Evolutionary conservation across 805 yeast species (phyloP).

Genomic region (Yamadazyma laniorum): DNA sequence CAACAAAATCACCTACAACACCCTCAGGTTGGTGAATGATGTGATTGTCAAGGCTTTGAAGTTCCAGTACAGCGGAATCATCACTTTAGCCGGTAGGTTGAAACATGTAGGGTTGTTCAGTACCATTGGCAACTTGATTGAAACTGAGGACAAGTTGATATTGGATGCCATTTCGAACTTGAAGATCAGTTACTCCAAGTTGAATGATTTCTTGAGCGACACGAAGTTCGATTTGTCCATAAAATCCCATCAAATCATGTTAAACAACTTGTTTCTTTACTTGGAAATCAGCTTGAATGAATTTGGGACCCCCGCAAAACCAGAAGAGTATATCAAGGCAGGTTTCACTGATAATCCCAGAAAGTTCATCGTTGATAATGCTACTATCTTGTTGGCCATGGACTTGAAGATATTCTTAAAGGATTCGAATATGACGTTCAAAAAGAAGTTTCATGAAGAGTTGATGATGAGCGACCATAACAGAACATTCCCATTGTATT

Average conservation of each 20-base stretch:
- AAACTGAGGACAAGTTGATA: conserved; percentile 35
- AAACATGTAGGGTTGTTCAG: conserved; percentile 47
- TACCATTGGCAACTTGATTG: conserved; percentile 40
- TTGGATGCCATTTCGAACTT: conserved; percentile 29
- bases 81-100: conserved; percentile 46
- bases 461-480: conserved; percentile 55
- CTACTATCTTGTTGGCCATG: conserved; percentile 49
- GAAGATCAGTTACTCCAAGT: conserved; percentile 32
- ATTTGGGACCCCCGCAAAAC: conserved; percentile 40
- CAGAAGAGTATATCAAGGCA: conserved; percentile 45
- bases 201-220: conserved; percentile 34
- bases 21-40: conserved; percentile 46
- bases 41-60: conserved; percentile 43
- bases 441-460: conserved; percentile 62
- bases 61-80: conserved; percentile 41
- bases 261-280: conserved; percentile 37
- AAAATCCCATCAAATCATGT: conserved; percentile 39
- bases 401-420: conserved; percentile 55
- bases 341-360: conserved; percentile 47
- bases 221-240: conserved; percentile 38
- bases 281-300: conserved; percentile 43
- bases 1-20: conserved; percentile 40
- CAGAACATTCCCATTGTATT: conserved; percentile 50
- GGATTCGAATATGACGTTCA: conserved; percentile 58
- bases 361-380: conserved; percentile 42